Percentiles rank a stretch among this genome's conserved stretches.
Conservation (phyloP, 306 rosid species). For the Alnus glutinosa region DNA sequence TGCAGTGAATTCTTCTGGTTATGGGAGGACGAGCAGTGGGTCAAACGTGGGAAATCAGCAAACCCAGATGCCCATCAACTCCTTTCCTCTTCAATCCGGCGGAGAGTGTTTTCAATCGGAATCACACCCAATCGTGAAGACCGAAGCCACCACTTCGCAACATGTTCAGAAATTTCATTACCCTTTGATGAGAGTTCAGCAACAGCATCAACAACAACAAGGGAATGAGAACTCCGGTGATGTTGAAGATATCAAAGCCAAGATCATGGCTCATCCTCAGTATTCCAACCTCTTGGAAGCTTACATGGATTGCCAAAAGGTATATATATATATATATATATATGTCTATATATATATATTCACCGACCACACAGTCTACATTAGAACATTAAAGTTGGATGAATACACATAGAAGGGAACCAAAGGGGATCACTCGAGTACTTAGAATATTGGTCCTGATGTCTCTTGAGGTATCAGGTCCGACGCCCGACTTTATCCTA, state of each 20-base stretch:
- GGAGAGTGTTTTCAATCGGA: conserved; percentile 54
- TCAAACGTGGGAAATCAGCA: conserved; percentile 20
- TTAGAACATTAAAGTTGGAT: not conserved
- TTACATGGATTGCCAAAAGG: conserved; percentile 98
- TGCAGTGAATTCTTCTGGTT: conserved; percentile 34
- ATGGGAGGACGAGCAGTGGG: conserved; percentile 41
- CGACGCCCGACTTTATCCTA: too few species aligned
- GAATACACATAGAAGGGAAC: not conserved
- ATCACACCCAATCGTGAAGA: conserved; percentile 53
- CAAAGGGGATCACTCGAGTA: too few species aligned
- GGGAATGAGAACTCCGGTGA: conserved; percentile 44
- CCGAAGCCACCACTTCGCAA: conserved; percentile 61
- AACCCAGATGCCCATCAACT: conserved; percentile 43
- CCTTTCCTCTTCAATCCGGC: conserved; percentile 66
- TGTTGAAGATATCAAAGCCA: conserved; percentile 79
- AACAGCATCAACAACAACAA: conserved; percentile 31
- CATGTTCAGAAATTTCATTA: conserved; percentile 60
- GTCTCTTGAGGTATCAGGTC: too few species aligned
- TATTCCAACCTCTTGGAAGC: conserved; percentile 84
- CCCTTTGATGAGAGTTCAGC: conserved; percentile 51
- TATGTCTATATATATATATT: not conserved
- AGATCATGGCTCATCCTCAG: conserved; percentile 92
- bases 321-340: conserved; percentile 1
- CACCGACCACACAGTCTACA: not conserved
- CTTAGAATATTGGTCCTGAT: too few species aligned